Conservation (phyloP, 306 rosid genomes). For the Cicer judaicum region DNA sequence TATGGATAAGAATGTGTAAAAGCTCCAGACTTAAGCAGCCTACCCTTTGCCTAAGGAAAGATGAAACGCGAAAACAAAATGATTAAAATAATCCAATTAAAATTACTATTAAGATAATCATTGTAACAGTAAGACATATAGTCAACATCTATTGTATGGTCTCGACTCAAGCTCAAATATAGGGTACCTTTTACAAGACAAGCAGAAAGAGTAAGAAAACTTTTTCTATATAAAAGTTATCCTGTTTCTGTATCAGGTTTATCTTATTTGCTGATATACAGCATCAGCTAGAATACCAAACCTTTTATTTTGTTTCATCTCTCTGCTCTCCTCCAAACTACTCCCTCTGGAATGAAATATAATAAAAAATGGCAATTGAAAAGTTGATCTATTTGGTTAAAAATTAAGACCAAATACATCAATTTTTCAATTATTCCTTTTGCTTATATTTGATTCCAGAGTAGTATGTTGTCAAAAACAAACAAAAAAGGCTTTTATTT, state of each 20-base stretch:
- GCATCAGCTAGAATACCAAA: slow-evolving; percentile 17
- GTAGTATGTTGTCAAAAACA: background rate
- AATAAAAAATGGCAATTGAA: too few species aligned
- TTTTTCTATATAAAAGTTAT: slow-evolving; percentile 2
- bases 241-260: slow-evolving; percentile 3
- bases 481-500: slow-evolving; percentile 3
- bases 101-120: slow-evolving; percentile 17
- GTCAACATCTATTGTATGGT: slow-evolving; percentile 29
- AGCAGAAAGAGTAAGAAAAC: background rate
- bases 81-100: slow-evolving; percentile 22
- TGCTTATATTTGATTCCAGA: too few species aligned
- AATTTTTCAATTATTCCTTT: too few species aligned
- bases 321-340: slow-evolving; percentile 7
- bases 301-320: slow-evolving; percentile 24
- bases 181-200: slow-evolving; percentile 4
- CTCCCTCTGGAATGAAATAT: too few species aligned
- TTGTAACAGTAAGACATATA: slow-evolving; percentile 20
- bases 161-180: background rate
- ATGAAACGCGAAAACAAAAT: slow-evolving; percentile 32
- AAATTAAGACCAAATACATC: too few species aligned
- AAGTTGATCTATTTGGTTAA: too few species aligned
- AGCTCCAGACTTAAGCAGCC: slow-evolving; percentile 79
- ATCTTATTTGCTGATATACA: background rate
- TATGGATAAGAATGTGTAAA: slow-evolving; percentile 89
- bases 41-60: slow-evolving; percentile 77